Evolutionary conservation across 805 yeast species (phyloP).

Genomic region (Ogataea pilisensis): DNA sequence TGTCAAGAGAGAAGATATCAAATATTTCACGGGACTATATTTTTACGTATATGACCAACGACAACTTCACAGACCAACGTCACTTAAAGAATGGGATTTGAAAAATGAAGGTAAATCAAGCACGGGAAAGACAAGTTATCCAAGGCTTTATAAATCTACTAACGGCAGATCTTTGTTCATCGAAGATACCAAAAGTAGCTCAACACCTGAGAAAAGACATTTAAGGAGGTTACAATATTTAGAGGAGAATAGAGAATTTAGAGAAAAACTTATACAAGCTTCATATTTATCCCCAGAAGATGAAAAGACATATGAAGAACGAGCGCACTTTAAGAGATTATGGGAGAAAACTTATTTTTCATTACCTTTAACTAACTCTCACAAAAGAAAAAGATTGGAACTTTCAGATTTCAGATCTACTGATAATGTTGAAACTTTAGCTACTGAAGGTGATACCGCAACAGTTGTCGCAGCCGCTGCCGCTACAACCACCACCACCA

Average conservation of each 20-base stretch:
- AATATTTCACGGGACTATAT: constrained; percentile 72
- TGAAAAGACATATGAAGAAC: constrained; percentile 19
- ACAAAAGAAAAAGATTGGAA: constrained; percentile 7
- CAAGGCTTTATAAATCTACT: constrained; percentile 55
- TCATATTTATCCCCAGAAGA: constrained; percentile 16
- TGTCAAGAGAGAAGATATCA: constrained; percentile 79
- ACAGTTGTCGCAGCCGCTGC: background rate
- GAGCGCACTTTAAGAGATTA: constrained; percentile 17
- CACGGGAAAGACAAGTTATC: constrained; percentile 37
- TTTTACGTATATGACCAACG: constrained; percentile 76
- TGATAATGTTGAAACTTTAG: constrained; percentile 20
- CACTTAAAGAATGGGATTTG: constrained; percentile 71
- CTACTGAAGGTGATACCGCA: background rate
- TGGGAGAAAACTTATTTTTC: constrained; percentile 22
- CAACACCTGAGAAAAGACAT: constrained; percentile 25
- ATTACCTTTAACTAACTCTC: background rate
- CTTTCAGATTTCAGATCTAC: no score
- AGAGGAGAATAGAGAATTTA: constrained; percentile 30
- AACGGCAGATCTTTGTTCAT: constrained; percentile 83
- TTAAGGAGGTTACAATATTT: constrained; percentile 28
- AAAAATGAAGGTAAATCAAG: constrained; percentile 17
- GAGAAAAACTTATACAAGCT: constrained; percentile 27
- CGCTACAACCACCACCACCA: background rate
- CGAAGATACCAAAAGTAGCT: constrained; percentile 40
- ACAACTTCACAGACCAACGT: constrained; percentile 75